phyloP scores from a whole-genome alignment of 805 yeast genomes.

The Candida endomychidarum region DNA sequence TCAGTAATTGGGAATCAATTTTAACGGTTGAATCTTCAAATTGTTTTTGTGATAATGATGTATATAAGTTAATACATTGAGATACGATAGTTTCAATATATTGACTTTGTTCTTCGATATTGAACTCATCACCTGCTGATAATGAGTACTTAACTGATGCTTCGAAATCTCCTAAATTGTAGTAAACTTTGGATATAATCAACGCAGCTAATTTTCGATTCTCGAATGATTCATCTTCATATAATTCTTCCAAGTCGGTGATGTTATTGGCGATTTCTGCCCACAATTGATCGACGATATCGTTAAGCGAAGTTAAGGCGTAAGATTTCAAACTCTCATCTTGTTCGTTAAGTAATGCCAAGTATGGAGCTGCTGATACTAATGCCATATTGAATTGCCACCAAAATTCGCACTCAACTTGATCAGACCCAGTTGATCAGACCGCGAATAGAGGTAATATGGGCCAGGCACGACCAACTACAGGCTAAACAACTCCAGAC shows the following conservation, averaged over 20 bases:
- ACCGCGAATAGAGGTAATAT: no score
- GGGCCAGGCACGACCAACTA: no score
- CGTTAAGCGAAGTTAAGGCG: conserved; percentile 80
- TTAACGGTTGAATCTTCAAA: conserved; percentile 23
- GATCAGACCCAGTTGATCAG: neutral
- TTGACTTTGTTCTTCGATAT: conserved; percentile 74
- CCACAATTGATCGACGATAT: conserved; percentile 89
- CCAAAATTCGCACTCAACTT: no score
- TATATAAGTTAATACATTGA: conserved; percentile 85
- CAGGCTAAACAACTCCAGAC: no score
- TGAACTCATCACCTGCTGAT: conserved; percentile 77
- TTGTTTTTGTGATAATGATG: conserved; percentile 55
- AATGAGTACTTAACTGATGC: conserved; percentile 87
- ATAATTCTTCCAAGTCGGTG: conserved; percentile 84
- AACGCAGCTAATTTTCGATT: conserved; percentile 85
- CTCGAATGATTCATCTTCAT: conserved; percentile 78
- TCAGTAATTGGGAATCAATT: conserved; percentile 62
- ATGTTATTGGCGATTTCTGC: conserved; percentile 93
- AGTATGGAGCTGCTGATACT: conserved; percentile 86
- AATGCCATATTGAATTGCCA: conserved; percentile 45
- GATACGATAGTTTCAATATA: conserved; percentile 92
- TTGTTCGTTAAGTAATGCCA: conserved; percentile 83
- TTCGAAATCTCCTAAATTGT: conserved; percentile 91
- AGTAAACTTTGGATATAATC: conserved; percentile 84
- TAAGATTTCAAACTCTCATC: conserved; percentile 76